phyloP scores from a whole-genome alignment of 2,329 filamentous ascomycete genomes.

The Colletotrichum endophyticum region DNA sequence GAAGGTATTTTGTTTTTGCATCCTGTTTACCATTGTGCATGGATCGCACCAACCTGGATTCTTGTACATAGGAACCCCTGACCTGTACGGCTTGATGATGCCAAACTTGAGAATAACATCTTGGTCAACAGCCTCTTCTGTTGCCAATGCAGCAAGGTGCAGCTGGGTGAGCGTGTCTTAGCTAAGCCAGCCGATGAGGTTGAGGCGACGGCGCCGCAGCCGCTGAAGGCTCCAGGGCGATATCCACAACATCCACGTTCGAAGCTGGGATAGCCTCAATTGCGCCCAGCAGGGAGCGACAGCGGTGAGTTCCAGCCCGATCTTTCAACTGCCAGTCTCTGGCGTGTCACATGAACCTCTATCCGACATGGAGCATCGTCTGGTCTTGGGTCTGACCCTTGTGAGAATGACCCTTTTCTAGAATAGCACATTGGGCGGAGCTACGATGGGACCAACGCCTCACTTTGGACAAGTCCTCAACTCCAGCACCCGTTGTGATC shows the following conservation, averaged over 20 bases:
- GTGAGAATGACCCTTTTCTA: background rate
- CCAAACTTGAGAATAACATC: background rate
- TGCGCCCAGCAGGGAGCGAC: background rate
- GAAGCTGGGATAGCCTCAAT: conserved; percentile 15
- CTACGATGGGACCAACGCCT: conserved; percentile 1
- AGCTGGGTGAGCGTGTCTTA: background rate
- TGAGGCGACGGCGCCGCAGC: background rate
- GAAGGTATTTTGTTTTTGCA: background rate
- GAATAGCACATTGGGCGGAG: background rate
- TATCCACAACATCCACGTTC: background rate
- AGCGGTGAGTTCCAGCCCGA: background rate
- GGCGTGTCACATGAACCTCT: conserved; percentile 6
- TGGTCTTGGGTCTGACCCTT: conserved; percentile 1
- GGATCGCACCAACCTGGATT: background rate
- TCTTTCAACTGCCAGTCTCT: background rate
- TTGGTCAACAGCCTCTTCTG: background rate
- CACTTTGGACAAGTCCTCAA: background rate
- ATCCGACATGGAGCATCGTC: background rate
- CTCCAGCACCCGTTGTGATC: background rate
- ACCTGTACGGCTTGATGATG: background rate
- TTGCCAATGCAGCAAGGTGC: background rate
- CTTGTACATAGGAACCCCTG: background rate
- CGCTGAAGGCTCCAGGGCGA: conserved; percentile 4
- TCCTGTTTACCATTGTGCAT: background rate
- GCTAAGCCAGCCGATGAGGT: background rate